Conservation (phyloP, 2,329 filamentous ascomycete species). For the Talaromyces atroroseus region DNA sequence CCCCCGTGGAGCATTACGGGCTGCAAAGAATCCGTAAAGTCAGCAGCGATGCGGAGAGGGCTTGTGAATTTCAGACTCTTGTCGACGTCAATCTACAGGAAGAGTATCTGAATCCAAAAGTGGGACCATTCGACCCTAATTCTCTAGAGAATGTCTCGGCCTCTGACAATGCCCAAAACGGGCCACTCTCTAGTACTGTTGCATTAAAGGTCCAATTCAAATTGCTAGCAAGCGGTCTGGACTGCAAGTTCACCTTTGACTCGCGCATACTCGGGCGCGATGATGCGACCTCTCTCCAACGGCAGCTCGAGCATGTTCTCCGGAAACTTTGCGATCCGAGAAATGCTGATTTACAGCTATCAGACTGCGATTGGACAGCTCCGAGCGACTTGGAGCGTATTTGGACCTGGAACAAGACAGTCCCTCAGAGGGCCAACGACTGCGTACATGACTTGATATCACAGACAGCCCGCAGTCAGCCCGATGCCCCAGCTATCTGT, state of each 20-base stretch:
- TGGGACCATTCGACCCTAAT: not conserved
- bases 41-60: not conserved
- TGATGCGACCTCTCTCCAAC: slow-evolving; percentile 5
- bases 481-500: slow-evolving; percentile 5
- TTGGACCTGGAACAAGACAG: slow-evolving; percentile 8
- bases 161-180: not conserved
- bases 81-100: no score
- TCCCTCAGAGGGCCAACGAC: not conserved
- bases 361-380: slow-evolving; percentile 3
- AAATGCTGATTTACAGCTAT: not conserved
- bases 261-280: not conserved
- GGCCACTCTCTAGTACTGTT: not conserved
- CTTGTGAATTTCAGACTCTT: slow-evolving; percentile 1
- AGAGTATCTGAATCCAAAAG: not conserved
- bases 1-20: slow-evolving; percentile 26
- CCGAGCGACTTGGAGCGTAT: no score
- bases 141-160: not conserved
- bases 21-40: slow-evolving; percentile 4
- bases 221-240: not conserved
- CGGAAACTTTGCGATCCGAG: not conserved
- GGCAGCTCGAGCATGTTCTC: slow-evolving; percentile 6
- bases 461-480: not conserved
- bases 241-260: slow-evolving; percentile 7
- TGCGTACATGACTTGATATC: slow-evolving; percentile 4
- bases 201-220: slow-evolving; percentile 2